These are phyloP conservation scores for Ulvella scutata DNA, from an alignment of 139 green algal species.

Conservation along the genomic window DNA sequence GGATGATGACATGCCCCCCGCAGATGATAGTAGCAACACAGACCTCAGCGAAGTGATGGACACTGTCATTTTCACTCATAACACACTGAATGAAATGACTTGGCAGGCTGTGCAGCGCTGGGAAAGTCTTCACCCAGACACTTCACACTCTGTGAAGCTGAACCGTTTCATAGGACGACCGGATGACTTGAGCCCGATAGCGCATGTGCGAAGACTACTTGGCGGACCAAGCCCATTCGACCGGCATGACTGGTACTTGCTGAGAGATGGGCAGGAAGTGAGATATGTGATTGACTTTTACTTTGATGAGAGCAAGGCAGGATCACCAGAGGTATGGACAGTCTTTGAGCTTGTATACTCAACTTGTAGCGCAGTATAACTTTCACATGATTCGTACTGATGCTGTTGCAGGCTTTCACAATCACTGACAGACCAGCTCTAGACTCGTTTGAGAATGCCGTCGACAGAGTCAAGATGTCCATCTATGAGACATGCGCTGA, in stretches of 20 bases:
- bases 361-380: not conserved
- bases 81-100: slow-evolving; percentile 92
- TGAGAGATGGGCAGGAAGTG: slow-evolving; percentile 59
- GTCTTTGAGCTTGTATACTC: not conserved
- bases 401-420: slow-evolving; percentile 53
- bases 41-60: slow-evolving; percentile 63
- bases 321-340: slow-evolving; percentile 41
- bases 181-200: slow-evolving; percentile 73
- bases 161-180: slow-evolving; percentile 69
- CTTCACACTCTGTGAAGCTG: slow-evolving; percentile 52
- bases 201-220: slow-evolving; percentile 76
- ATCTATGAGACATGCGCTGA: slow-evolving; percentile 71
- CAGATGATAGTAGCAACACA: not conserved
- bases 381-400: not conserved
- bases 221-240: slow-evolving; percentile 76
- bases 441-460: slow-evolving; percentile 41
- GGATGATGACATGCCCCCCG: slow-evolving; percentile 67
- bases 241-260: slow-evolving; percentile 61
- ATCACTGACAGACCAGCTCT: slow-evolving; percentile 70
- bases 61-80: slow-evolving; percentile 68
- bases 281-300: slow-evolving; percentile 98
- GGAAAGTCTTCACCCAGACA: slow-evolving; percentile 65
- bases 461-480: slow-evolving; percentile 81
- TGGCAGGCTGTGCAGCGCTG: slow-evolving; percentile 68
- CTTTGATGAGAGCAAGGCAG: slow-evolving; percentile 82